A percentile compares a stretch with the other conserved stretches of the same genome.
These are phyloP conservation scores for Pholiota adiposa DNA, from an alignment of 1,284 basidiomycete genomes.

Conservation along the genomic window DNA sequence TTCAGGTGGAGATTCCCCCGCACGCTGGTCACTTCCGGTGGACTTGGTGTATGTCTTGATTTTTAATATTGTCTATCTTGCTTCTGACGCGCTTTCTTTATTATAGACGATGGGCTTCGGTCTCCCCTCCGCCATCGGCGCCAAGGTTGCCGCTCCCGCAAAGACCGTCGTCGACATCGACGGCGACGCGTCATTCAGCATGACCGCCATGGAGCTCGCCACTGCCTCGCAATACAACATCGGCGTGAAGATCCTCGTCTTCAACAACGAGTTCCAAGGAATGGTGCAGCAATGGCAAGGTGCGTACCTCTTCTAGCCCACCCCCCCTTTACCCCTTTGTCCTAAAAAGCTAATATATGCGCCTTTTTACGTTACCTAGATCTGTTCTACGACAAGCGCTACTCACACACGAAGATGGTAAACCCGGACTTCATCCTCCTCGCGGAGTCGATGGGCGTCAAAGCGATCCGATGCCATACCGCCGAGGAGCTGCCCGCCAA, in stretches of 20 bases:
- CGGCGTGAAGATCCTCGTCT: constrained; percentile 90
- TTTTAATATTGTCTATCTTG: constrained; percentile 7
- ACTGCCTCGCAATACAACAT: constrained; percentile 92
- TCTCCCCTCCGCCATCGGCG: constrained; percentile 92
- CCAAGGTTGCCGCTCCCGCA: constrained; percentile 93
- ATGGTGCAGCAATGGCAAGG: constrained; percentile 99
- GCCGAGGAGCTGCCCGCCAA: constrained; percentile 84
- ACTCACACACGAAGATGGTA: constrained; percentile 93
- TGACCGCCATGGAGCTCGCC: constrained; percentile 99
- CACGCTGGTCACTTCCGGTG: constrained; percentile 95
- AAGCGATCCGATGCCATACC: constrained; percentile 81
- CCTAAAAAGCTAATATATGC: constrained; percentile 1
- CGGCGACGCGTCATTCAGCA: constrained; percentile 97
- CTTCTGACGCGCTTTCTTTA: constrained; percentile 17
- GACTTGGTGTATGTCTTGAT: constrained; percentile 76
- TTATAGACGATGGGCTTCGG: constrained; percentile 96
- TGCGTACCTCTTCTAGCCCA: constrained; percentile 33
- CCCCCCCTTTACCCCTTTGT: constrained; percentile 1
- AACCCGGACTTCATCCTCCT: constrained; percentile 95
- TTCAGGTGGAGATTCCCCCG: constrained; percentile 90
- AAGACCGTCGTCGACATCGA: constrained; percentile 97
- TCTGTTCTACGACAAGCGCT: constrained; percentile 93
- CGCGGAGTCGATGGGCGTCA: constrained; percentile 89
- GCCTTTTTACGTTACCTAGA: constrained; percentile 49
- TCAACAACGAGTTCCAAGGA: constrained; percentile 97